Base-by-base conservation (phyloP, 805 yeast species). In the Hagleromyces aurorensis region DNA sequence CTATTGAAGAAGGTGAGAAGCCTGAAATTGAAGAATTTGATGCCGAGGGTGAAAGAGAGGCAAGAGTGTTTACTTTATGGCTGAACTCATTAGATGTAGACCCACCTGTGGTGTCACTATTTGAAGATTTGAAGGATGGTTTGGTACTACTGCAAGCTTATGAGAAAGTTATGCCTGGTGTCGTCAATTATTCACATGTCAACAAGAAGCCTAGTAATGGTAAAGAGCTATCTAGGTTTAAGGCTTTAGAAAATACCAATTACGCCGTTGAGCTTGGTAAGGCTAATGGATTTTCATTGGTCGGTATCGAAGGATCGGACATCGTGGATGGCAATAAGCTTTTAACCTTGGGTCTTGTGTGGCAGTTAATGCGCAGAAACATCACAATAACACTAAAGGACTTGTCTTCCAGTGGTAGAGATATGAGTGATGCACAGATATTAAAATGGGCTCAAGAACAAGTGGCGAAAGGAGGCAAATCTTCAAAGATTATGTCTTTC, bases 31-130 rank as follows among this genome's bases (percentile, higher is more conserved):
- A 91, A 64, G 97, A 85, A 45, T 91, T 91, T 51, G 98, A 91
- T 56, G 98, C 98, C 15, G 98, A 91, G 63, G 98, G 98, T 40
- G 98, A 91, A 64, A 82, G 98, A 64, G 98, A 91, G 64, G 98
- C 98, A 3, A 75, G 98, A 59, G 98, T 91, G 8, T 91, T 91
- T 63, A 91, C 98, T 5, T 65, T 91, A 50, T 91, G 98, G 98
- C 73, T 91, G 53, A 91, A 91, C 62, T 85, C 96, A 2, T 70
- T 91, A 48, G 97, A 91, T 44, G 97, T 91, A 10, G 91, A 87
- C 40, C 96, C 97, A 16, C 83, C 96, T 15, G 89, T 91, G 36
- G 85, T 85, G 29, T 76, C 81, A 10, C 64, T 91, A 45, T 91
- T 91, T 48, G 96, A 89, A 60, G 97, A 91, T 54, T 70, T 91